Conservation (phyloP, 2,329 filamentous ascomycete species). For the Paramyrothecium sp. region DNA sequence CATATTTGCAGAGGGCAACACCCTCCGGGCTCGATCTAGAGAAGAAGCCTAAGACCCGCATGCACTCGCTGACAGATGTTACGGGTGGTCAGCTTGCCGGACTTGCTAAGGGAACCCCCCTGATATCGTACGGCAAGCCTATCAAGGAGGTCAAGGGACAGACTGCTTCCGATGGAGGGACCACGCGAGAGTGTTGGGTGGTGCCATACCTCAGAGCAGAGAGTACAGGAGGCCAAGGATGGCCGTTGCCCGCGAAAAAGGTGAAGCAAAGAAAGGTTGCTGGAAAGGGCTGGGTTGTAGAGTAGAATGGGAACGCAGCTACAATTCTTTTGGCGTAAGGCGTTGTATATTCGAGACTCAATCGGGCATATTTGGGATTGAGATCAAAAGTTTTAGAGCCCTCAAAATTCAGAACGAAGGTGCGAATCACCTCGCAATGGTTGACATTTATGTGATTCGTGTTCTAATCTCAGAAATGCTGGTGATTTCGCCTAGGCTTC, state of each 20-base stretch:
- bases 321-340: neutral
- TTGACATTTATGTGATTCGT: no score
- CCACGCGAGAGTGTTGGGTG: constrained; percentile 75
- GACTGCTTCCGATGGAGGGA: constrained; percentile 32
- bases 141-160: constrained; percentile 71
- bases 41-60: constrained; percentile 71
- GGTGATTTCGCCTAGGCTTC: no score
- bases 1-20: constrained; percentile 72
- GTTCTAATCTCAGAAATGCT: no score
- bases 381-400: constrained; percentile 23
- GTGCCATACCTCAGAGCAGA: constrained; percentile 74
- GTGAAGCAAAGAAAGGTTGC: constrained; percentile 75
- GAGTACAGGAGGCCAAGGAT: constrained; percentile 65
- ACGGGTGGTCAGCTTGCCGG: constrained; percentile 73
- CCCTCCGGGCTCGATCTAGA: constrained; percentile 47
- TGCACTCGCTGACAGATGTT: constrained; percentile 83
- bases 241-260: constrained; percentile 83
- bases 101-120: constrained; percentile 79
- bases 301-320: constrained; percentile 34
- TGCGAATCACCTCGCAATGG: no score
- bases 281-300: constrained; percentile 74
- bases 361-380: neutral
- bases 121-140: constrained; percentile 85
- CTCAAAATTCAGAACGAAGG: no score
- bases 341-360: neutral